Evolutionary conservation across 2,329 filamentous ascomycete species (phyloP).

Genomic region (Fonsecaea multimorphosa): DNA sequence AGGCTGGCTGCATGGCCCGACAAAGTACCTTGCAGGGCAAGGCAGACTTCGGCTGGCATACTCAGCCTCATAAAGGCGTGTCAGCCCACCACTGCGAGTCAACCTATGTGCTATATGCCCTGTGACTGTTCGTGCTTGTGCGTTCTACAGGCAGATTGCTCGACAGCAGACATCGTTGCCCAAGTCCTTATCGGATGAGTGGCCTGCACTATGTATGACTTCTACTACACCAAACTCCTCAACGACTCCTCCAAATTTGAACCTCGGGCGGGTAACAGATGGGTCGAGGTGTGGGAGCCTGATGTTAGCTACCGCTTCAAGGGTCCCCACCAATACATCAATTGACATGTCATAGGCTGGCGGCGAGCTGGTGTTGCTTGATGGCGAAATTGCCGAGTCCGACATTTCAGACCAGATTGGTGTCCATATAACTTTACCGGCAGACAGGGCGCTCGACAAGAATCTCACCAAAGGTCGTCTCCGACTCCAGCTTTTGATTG

Average conservation of each 20-base stretch:
- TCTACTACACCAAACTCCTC: conserved; percentile 24
- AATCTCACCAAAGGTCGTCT: background rate
- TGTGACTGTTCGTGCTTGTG: background rate
- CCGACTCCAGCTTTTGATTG: conserved; percentile 22
- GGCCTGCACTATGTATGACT: conserved; percentile 21
- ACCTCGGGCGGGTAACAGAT: conserved; percentile 21
- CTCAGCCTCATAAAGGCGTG: conserved; percentile 1
- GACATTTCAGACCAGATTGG: background rate
- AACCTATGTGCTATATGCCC: background rate
- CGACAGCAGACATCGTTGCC: background rate
- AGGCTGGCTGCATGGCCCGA: background rate
- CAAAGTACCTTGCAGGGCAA: background rate
- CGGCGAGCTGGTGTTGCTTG: background rate
- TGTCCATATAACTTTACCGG: background rate
- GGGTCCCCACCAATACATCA: background rate
- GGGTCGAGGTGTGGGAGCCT: conserved; percentile 19
- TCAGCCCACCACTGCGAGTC: background rate
- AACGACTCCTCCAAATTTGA: conserved; percentile 24
- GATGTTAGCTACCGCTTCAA: conserved; percentile 2
- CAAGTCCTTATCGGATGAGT: background rate
- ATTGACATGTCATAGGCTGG: background rate
- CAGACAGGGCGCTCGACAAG: background rate
- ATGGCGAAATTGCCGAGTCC: conserved; percentile 2
- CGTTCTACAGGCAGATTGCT: background rate
- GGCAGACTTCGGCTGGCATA: background rate